Evolutionary conservation across 2,329 filamentous ascomycete species (phyloP), one percentile per base, ranked within the genome.

Genomic region (Aureobasidium zeae): DNA sequence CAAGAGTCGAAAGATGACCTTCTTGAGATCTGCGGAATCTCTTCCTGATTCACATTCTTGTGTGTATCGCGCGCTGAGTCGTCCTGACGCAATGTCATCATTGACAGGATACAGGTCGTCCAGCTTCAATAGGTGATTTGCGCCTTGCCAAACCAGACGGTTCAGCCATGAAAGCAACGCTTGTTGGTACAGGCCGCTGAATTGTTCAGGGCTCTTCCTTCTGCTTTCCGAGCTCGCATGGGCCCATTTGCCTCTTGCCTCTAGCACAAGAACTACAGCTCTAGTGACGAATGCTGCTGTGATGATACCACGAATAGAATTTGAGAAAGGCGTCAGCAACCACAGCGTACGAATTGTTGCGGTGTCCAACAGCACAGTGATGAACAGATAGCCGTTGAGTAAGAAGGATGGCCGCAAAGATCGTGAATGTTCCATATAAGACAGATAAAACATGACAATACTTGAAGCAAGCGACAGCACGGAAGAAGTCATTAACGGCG

Each of bases 261-360:
- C 66, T 1, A 65, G 58, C 19, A 64, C 51, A 13, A 65, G 48
- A 12, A 63, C 44, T 0, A 47, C 52, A n/a, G 58, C 47, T 49
- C 69, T 70, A 21, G 65, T 43, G 4, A 49, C 57, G 25, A 64
- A 55, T 3, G 58, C 54, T n/a, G 55, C 52, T 1, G 62, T 63
- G 22, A 63, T 65, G 10, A 65, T 53, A 29, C 55, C 55, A 1
- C 55, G 54, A 6, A 66, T 55, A 13, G 61, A 42, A 25, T 55
- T 2, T 5, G 38, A 3, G 49, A 51, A 13, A 50, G 50, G 25
- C 60, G 50, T 58, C 62, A 48, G 65, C 12, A 66, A 53, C 45
- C 45, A 48, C 8, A 46, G 26, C 10, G 48, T 49, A 3, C 48
- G 31, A 11, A 43, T 21, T 8, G 34, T 35, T 5, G 45, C 38